Percentiles rank a stretch among this genome's conserved stretches.
phyloP scores from a whole-genome alignment of 331 rosid genomes.

The Malus hybrid region DNA sequence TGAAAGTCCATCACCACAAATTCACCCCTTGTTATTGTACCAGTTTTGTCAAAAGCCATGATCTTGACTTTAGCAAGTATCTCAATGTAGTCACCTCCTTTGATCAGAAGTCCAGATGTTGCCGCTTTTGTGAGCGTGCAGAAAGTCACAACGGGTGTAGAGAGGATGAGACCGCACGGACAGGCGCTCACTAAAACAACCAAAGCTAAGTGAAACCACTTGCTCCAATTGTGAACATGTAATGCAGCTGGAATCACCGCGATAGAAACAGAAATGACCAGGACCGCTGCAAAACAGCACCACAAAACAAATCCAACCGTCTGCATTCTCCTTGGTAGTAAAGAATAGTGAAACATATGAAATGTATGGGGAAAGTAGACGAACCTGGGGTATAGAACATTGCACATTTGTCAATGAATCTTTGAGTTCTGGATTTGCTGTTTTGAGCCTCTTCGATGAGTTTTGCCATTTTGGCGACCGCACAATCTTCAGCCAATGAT shows the following conservation, averaged over 20 bases:
- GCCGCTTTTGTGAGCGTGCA: conserved; percentile 90
- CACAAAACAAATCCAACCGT: neutral
- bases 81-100: conserved; percentile 86
- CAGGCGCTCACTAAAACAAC: conserved; percentile 89
- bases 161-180: conserved; percentile 85
- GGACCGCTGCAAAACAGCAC: conserved; percentile 43
- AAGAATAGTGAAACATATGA: neutral
- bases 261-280: conserved; percentile 40
- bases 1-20: conserved; percentile 57
- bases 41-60: conserved; percentile 88
- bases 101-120: conserved; percentile 72
- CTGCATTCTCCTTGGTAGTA: neutral
- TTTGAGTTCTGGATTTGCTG: conserved; percentile 69
- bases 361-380: neutral
- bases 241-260: conserved; percentile 58
- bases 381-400: conserved; percentile 87
- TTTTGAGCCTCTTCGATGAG: conserved; percentile 95
- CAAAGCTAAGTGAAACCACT: conserved; percentile 78
- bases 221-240: conserved; percentile 32
- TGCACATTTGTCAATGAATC: conserved; percentile 74
- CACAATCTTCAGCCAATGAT: conserved; percentile 77
- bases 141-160: conserved; percentile 88
- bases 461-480: conserved; percentile 86
- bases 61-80: conserved; percentile 61
- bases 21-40: conserved; percentile 88